Percentiles rank a stretch among this genome's conserved stretches.
phyloP scores from a whole-genome alignment of 1,139 yeast genomes.

The Geotrichum bryndzae region DNA sequence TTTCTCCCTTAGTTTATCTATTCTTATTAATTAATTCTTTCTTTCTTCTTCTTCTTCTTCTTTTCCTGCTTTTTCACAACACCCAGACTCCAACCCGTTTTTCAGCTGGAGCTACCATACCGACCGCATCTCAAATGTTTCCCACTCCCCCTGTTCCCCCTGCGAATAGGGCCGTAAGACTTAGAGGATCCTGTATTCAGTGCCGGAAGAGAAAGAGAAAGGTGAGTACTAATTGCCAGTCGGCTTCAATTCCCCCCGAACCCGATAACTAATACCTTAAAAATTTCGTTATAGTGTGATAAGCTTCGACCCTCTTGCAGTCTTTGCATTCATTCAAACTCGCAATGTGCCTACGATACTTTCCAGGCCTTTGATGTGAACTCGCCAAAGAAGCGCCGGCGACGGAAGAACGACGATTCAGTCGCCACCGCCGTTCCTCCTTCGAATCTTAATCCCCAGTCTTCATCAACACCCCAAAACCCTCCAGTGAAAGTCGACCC shows the following conservation, averaged over 20 bases:
- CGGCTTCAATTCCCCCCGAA: too few relatives aligned
- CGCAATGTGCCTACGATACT: conserved; percentile 16
- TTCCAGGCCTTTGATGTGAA: conserved; percentile 15
- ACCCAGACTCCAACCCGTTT: background rate
- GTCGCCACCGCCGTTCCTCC: background rate
- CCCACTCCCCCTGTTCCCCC: conserved; percentile 6
- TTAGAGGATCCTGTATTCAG: conserved; percentile 18
- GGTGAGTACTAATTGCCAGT: conserved; percentile 1
- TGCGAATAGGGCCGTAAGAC: conserved; percentile 14
- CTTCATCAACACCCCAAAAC: background rate
- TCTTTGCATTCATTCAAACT: conserved; percentile 14
- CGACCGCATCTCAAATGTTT: background rate
- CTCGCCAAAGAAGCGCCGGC: conserved; percentile 13
- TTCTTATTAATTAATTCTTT: background rate
- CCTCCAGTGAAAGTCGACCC: background rate
- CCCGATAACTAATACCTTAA: background rate
- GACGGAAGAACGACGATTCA: background rate
- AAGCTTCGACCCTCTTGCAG: conserved; percentile 15
- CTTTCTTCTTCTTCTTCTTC: background rate
- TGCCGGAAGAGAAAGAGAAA: conserved; percentile 18
- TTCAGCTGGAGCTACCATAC: conserved; percentile 4
- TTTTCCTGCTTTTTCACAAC: background rate
- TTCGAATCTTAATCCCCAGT: background rate
- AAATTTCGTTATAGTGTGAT: conserved; percentile 8
- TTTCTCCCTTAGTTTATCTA: background rate